Percentiles rank a stretch among this genome's conserved stretches.
phyloP scores from a whole-genome alignment of 352 stramenopile genomes.

The Phytophthora melonis region DNA sequence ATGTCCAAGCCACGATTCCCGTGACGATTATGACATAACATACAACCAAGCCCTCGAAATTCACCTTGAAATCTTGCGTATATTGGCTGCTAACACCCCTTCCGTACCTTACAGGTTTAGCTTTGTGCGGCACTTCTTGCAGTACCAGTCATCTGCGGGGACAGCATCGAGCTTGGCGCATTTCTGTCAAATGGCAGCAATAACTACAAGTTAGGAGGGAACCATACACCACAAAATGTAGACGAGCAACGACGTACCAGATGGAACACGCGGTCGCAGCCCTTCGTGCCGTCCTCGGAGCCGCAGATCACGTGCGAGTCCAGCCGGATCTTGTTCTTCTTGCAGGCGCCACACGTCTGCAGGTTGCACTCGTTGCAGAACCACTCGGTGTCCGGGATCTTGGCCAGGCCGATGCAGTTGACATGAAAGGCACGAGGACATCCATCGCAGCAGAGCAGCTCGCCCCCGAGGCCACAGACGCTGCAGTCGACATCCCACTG shows the following conservation, averaged over 20 bases:
- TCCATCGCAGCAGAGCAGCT: slow-evolving; percentile 92
- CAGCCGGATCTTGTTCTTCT: slow-evolving; percentile 90
- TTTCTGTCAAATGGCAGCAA: slow-evolving; percentile 65
- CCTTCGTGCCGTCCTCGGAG: slow-evolving; percentile 86
- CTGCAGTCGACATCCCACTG: slow-evolving; percentile 92
- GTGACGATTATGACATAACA: slow-evolving; percentile 10
- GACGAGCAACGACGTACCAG: slow-evolving; percentile 54
- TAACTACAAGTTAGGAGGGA: slow-evolving; percentile 6
- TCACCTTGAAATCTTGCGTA: slow-evolving; percentile 25
- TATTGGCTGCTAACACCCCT: slow-evolving; percentile 25
- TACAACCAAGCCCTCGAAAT: neutral
- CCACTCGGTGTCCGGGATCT: slow-evolving; percentile 83
- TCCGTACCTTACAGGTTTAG: slow-evolving; percentile 43
- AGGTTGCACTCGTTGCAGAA: slow-evolving; percentile 91
- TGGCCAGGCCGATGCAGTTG: slow-evolving; percentile 79
- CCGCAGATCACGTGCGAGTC: slow-evolving; percentile 92
- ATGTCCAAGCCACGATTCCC: slow-evolving; percentile 37
- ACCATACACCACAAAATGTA: slow-evolving; percentile 12
- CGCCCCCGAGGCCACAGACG: slow-evolving; percentile 84
- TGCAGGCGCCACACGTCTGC: slow-evolving; percentile 82
- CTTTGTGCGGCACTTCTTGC: slow-evolving; percentile 71
- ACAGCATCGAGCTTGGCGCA: slow-evolving; percentile 82
- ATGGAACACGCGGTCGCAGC: slow-evolving; percentile 90
- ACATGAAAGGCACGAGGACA: slow-evolving; percentile 94
- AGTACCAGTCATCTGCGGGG: slow-evolving; percentile 91